These are phyloP conservation scores for Selaginella moellendorffii DNA, from an alignment of 75 land plant species.

Conservation along the genomic window DNA sequence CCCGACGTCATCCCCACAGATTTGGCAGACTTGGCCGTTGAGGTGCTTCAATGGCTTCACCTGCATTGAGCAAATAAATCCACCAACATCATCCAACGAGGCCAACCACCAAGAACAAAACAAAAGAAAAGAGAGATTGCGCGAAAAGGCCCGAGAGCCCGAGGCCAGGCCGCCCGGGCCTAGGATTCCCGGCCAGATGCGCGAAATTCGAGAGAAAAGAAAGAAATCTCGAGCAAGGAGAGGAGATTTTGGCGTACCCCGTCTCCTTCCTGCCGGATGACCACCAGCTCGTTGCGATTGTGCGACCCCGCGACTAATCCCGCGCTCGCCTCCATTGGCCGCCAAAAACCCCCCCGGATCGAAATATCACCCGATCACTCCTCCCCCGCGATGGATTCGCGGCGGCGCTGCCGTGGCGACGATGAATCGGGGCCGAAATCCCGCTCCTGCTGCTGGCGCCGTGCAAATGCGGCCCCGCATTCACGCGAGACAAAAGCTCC, in stretches of 20 bases:
- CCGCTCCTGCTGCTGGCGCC: too few species aligned
- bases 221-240: too few species aligned
- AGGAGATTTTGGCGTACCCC: too few species aligned
- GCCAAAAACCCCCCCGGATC: too few species aligned
- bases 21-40: constrained; percentile 61
- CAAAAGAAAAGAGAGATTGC: background rate
- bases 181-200: too few species aligned
- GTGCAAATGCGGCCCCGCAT: too few species aligned
- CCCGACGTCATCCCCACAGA: constrained; percentile 58
- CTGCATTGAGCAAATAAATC: constrained; percentile 31
- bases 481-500: too few species aligned
- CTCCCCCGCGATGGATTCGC: too few species aligned
- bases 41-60: constrained; percentile 46
- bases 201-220: background rate
- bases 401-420: too few species aligned
- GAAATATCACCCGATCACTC: too few species aligned
- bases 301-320: constrained; percentile 1
- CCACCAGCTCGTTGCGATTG: constrained; percentile 6
- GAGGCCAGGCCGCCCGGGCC: too few species aligned
- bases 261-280: constrained; percentile 2
- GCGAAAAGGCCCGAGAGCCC: background rate
- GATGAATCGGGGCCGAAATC: too few species aligned
- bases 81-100: background rate
- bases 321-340: constrained; percentile 5
- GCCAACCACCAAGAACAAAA: background rate